Percentiles rank a stretch among this genome's conserved stretches.
phyloP scores from a whole-genome alignment of 2,329 filamentous ascomycete genomes.

The Xylariaceae sp. region DNA sequence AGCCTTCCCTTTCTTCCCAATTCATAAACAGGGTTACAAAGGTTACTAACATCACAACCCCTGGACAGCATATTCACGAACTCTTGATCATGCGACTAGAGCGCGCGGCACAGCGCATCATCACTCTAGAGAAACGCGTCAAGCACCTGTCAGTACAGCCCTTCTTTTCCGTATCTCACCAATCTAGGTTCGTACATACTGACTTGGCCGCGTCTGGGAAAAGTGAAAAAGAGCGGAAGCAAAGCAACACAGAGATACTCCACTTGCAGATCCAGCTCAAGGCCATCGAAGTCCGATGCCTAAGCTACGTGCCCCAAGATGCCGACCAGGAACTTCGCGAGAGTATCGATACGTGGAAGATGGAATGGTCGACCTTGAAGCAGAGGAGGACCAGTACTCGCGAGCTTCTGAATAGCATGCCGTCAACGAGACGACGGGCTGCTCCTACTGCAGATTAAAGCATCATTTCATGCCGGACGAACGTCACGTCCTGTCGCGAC shows the following conservation, averaged over 20 bases:
- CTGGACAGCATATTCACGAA: slow-evolving; percentile 52
- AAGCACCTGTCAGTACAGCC: slow-evolving; percentile 46
- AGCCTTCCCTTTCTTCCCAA: slow-evolving; percentile 20
- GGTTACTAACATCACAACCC: slow-evolving; percentile 22
- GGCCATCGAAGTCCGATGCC: slow-evolving; percentile 55
- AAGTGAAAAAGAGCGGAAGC: slow-evolving; percentile 51
- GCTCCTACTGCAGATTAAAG: not conserved
- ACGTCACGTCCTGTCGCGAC: not conserved
- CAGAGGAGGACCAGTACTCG: slow-evolving; percentile 36
- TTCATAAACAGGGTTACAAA: slow-evolving; percentile 1
- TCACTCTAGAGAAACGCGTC: slow-evolving; percentile 55
- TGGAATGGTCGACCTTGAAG: slow-evolving; percentile 51
- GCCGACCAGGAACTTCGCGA: slow-evolving; percentile 52
- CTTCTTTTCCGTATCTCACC: not conserved
- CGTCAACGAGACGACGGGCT: slow-evolving; percentile 15
- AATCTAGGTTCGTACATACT: slow-evolving; percentile 1
- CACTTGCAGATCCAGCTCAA: slow-evolving; percentile 58
- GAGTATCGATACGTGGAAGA: slow-evolving; percentile 57
- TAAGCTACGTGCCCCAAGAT: slow-evolving; percentile 41
- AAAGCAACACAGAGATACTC: slow-evolving; percentile 55
- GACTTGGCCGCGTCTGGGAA: slow-evolving; percentile 3
- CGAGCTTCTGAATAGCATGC: slow-evolving; percentile 7
- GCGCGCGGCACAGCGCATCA: slow-evolving; percentile 51
- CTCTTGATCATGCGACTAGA: slow-evolving; percentile 55
- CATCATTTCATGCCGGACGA: not conserved